A percentile compares a stretch with the other conserved stretches of the same genome.
phyloP scores from a whole-genome alignment of 176 grass and related monocot species.

The Calamus simplicifolius region DNA sequence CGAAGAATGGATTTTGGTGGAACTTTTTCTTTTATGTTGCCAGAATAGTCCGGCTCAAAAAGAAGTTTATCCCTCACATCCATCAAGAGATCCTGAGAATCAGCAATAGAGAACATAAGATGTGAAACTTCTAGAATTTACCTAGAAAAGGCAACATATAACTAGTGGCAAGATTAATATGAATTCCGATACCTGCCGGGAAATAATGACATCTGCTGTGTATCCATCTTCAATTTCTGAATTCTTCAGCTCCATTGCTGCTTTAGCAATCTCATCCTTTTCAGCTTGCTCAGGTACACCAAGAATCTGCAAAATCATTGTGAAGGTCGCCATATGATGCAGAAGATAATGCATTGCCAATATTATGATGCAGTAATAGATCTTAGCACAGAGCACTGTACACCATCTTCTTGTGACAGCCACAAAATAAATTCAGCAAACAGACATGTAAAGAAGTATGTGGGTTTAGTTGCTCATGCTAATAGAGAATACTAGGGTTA shows the following conservation, averaged over 20 bases:
- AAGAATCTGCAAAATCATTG: constrained; percentile 54
- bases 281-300: constrained; percentile 79
- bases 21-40: constrained; percentile 73
- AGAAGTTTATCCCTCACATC: constrained; percentile 97
- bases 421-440: too few species aligned
- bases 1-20: constrained; percentile 60
- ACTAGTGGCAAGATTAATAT: constrained; percentile 9
- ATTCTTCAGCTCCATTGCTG: constrained; percentile 73
- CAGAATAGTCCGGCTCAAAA: constrained; percentile 82
- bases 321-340: neutral
- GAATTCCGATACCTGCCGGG: constrained; percentile 49
- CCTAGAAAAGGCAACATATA: neutral
- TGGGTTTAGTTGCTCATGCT: too few species aligned
- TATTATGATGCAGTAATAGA: too few species aligned
- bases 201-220: constrained; percentile 39
- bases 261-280: constrained; percentile 97
- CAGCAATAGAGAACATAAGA: constrained; percentile 2
- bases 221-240: constrained; percentile 78
- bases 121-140: constrained; percentile 10
- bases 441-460: too few species aligned
- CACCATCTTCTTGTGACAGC: too few species aligned
- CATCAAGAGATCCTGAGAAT: constrained; percentile 63
- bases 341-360: too few species aligned
- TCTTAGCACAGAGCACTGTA: too few species aligned
- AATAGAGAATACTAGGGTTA: too few species aligned